Evolutionary conservation across 495 filamentous ascomycete genomes (phyloP).

Genomic region (Monascus purpureus): DNA sequence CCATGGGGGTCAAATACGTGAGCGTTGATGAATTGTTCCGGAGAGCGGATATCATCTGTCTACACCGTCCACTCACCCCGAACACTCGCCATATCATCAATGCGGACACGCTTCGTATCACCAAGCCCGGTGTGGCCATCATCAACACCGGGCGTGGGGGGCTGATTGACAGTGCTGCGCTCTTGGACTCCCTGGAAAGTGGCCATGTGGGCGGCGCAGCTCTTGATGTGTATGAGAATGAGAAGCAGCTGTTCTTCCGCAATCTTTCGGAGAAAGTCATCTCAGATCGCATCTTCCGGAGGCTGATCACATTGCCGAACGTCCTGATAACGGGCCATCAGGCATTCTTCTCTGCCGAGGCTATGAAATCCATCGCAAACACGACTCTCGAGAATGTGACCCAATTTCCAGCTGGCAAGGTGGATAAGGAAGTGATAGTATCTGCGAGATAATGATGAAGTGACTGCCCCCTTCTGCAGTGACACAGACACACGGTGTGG

Average conservation of each 20-base stretch:
- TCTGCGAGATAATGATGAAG: too few relatives aligned
- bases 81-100: conserved; percentile 48
- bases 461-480: too few relatives aligned
- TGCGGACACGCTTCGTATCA: conserved; percentile 30
- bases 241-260: conserved; percentile 48
- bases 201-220: conserved; percentile 54
- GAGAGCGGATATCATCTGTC: conserved; percentile 42
- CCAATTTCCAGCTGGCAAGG: too few relatives aligned
- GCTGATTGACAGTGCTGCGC: conserved; percentile 42
- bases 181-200: conserved; percentile 47
- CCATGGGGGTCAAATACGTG: conserved; percentile 31
- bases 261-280: conserved; percentile 56
- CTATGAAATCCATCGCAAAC: conserved; percentile 48
- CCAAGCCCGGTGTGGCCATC: conserved; percentile 47
- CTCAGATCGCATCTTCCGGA: conserved; percentile 51
- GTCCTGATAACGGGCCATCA: conserved; percentile 56
- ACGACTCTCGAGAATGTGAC: conserved; percentile 44
- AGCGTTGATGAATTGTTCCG: conserved; percentile 39
- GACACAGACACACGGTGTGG: too few relatives aligned
- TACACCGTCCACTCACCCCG: conserved; percentile 53
- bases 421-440: too few relatives aligned
- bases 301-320: conserved; percentile 58
- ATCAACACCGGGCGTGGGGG: conserved; percentile 55
- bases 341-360: conserved; percentile 57
- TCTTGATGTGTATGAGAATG: conserved; percentile 77